Conservation (phyloP, 2,329 filamentous ascomycete species). For the Ceratocystis papillata region DNA sequence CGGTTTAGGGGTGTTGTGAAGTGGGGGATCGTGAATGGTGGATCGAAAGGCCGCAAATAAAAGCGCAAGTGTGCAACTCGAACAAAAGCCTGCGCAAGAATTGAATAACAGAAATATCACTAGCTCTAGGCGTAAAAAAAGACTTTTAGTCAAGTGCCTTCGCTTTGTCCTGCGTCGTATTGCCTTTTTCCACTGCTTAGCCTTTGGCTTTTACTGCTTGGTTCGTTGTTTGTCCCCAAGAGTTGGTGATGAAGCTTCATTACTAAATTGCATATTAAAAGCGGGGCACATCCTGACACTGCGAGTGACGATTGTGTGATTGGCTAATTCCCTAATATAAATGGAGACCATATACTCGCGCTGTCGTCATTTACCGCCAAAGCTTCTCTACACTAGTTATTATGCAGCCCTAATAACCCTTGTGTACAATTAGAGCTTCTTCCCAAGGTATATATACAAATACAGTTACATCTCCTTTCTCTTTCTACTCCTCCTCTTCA, state of each 20-base stretch:
- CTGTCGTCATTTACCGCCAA: conserved; percentile 9
- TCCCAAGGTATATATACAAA: conserved; percentile 8
- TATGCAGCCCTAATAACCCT: neutral
- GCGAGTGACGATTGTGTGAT: neutral
- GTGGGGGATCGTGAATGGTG: conserved; percentile 1
- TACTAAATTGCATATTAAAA: neutral
- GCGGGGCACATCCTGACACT: neutral
- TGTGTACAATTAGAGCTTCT: too few species aligned
- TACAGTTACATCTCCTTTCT: neutral
- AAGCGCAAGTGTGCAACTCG: neutral
- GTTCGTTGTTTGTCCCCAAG: neutral
- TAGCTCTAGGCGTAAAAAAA: neutral
- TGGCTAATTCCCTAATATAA: neutral
- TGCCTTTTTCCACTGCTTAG: neutral
- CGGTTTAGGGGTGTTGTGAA: neutral
- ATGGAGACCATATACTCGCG: neutral
- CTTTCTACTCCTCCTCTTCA: neutral
- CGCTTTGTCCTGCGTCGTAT: neutral
- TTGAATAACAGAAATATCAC: neutral
- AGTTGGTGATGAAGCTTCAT: conserved; percentile 8
- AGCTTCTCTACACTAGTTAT: neutral
- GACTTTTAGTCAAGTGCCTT: neutral
- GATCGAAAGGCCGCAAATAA: neutral
- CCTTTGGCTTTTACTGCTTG: neutral
- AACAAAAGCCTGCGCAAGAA: neutral